Percentiles rank a stretch among this genome's conserved stretches.
Conservation (phyloP, 306 rosid genomes). For the Malus sieversii region DNA sequence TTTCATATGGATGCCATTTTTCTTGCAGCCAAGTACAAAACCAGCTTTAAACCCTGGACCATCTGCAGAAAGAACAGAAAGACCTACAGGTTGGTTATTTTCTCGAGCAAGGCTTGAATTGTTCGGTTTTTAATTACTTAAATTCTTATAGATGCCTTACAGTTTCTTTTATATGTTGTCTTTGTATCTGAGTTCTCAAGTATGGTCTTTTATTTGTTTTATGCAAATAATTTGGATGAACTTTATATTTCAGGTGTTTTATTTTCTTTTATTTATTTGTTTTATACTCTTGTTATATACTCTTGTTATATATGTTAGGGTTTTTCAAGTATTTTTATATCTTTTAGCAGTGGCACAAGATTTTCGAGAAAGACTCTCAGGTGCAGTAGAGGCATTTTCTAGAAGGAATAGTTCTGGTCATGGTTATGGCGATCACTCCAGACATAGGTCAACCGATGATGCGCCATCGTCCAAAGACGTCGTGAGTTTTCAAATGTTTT, state of each 20-base stretch:
- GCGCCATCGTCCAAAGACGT: conserved; percentile 77
- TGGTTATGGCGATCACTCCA: conserved; percentile 60
- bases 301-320: background rate
- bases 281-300: background rate
- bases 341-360: conserved; percentile 56
- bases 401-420: conserved; percentile 72
- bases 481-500: conserved; percentile 43
- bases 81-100: conserved; percentile 67
- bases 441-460: conserved; percentile 65
- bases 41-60: conserved; percentile 58
- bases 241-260: no score
- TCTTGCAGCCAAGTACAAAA: conserved; percentile 64
- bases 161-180: background rate
- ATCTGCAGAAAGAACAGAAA: conserved; percentile 54
- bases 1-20: conserved; percentile 11
- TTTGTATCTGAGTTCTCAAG: background rate
- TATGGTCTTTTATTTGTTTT: background rate
- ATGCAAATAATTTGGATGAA: background rate
- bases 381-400: conserved; percentile 86
- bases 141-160: background rate
- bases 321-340: background rate
- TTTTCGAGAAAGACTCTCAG: conserved; percentile 64
- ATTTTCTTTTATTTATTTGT: no score
- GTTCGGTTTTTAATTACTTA: background rate
- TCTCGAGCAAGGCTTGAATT: conserved; percentile 16